phyloP scores from a whole-genome alignment of 164 flowering plant species.

The Aristolochia fimbriata region DNA sequence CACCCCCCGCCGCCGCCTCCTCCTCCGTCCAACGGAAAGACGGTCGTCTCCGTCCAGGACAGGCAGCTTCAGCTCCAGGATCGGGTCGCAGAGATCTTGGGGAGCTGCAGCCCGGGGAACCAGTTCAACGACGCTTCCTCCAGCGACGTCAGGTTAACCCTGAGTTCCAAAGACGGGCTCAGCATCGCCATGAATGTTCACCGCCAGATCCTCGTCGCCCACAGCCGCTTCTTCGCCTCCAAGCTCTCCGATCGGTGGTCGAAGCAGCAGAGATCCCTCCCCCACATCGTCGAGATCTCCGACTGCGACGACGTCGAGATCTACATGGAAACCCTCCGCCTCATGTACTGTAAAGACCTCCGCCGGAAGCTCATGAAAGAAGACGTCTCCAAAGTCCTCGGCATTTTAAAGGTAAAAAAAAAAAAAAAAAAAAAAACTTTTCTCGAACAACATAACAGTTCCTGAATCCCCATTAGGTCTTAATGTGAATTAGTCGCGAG shows the following conservation, averaged over 20 bases:
- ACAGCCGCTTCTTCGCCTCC: slow-evolving; percentile 65
- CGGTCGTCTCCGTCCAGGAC: slow-evolving; percentile 25
- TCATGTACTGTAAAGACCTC: slow-evolving; percentile 87
- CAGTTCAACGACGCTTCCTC: slow-evolving; percentile 56
- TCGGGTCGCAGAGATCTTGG: slow-evolving; percentile 47
- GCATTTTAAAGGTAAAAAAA: slow-evolving; percentile 79
- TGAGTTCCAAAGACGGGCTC: slow-evolving; percentile 70
- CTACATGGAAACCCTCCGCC: slow-evolving; percentile 60
- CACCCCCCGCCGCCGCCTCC: not conserved
- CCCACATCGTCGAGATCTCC: slow-evolving; percentile 60
- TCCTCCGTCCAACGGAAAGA: slow-evolving; percentile 2
- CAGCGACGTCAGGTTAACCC: slow-evolving; percentile 66
- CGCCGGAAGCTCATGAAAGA: slow-evolving; percentile 73
- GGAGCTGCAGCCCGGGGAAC: slow-evolving; percentile 57
- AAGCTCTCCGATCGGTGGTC: slow-evolving; percentile 54
- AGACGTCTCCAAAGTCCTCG: slow-evolving; percentile 75
- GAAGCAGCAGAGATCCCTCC: slow-evolving; percentile 38
- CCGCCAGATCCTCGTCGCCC: slow-evolving; percentile 56
- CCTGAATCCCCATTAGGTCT: too few relatives aligned
- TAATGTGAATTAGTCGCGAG: too few relatives aligned
- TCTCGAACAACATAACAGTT: too few relatives aligned
- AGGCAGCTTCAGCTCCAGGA: slow-evolving; percentile 41
- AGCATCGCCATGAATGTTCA: slow-evolving; percentile 57
- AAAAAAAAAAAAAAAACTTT: too few relatives aligned
- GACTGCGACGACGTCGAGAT: slow-evolving; percentile 86